Evolutionary conservation across 176 grass and related monocot genomes (phyloP), one percentile per base, ranked within the genome.

Genomic region (Aegilops tauschii): DNA sequence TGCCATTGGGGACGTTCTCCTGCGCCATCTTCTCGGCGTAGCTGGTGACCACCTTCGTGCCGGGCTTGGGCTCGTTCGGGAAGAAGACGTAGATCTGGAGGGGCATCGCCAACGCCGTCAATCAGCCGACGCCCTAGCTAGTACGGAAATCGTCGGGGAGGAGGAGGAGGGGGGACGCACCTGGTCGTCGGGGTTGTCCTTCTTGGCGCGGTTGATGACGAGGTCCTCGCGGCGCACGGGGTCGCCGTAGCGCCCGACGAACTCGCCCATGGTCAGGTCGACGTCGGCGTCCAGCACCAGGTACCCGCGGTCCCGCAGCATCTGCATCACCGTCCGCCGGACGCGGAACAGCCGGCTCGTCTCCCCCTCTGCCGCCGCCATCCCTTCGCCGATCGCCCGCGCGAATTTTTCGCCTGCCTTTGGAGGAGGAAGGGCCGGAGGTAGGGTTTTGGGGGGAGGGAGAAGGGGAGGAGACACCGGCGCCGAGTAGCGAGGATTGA

Each of bases 11-110:
- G 6, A 94, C 95, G 61, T 73, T 82, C 69, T 94, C 95, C 45
- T 84, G 58, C 86, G 88, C 95, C 95, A 97, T 93, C 86, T 81
- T 94, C 21, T 97, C 92, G 47, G 90, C 79, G 79, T 93, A 97
- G 74, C 66, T 90, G 84, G 82, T 95, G 80, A 95, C 86, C 39
- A 84, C 88, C 78, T 95, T 97, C 62, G 86, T 82, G 1, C 95
- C 95, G 31, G 90, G 90, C 73, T 97, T 97, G 4, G 90, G 2
- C 28, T 97, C 92, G 25, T 86, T 87, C 2, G 92, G 95, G 42
- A 91, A 97, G 84, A 97, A 97, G 14, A 97, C 87, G 77, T 82
- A 97, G 82, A 91, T 89, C 92, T 95, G 84, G 37, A 61, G 23
- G 42, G 62, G 14, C 39, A 64, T 10, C 5, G 27, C 21, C 17